Evolutionary conservation across 768 basidiomycete species (phyloP), one percentile per base, ranked within the genome.

Genomic region (Amyloporia xantha): DNA sequence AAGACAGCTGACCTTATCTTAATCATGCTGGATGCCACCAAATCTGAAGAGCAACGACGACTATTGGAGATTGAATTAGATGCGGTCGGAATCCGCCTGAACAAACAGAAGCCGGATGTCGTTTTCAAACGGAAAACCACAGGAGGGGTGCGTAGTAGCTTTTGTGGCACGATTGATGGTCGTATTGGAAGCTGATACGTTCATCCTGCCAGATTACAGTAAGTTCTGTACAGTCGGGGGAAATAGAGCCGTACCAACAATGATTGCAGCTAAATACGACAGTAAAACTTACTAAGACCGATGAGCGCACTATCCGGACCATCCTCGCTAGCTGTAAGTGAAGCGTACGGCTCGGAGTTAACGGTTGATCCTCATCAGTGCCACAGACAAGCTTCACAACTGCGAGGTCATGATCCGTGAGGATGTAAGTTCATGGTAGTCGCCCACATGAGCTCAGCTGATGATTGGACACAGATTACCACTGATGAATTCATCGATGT

Each of bases 381-480:
- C 59, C 37, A 4, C 53, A 91, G 88, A 91, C 64, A 93, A 91
- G 66, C 67, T 92, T 24, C 91, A 91, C 61, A 90, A 95, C 60
- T 95, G 92, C 62, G 95, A 99, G 67, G 86, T 98, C 7, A 95
- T 98, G 92, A 91, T 99, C 58, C 78, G 96, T 62, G 94, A 99
- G 74, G 95, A 99, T 68, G 93, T 96, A 58, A 57, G 75, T n/a
- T n/a, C n/a, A n/a, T n/a, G n/a, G n/a, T n/a, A n/a, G n/a, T n/a
- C n/a, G n/a, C n/a, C n/a, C n/a, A n/a, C n/a, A n/a, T n/a, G n/a
- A n/a, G n/a, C n/a, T n/a, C n/a, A n/a, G n/a, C n/a, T n/a, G n/a
- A n/a, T n/a, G n/a, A n/a, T n/a, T n/a, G 25, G 50, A 41, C 26
- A 50, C 43, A 95, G 93, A 93, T 96, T 50, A 88, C 90, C 6